Base-by-base conservation (phyloP, 768 basidiomycete genomes). In the Lactarius hatsudake region DNA sequence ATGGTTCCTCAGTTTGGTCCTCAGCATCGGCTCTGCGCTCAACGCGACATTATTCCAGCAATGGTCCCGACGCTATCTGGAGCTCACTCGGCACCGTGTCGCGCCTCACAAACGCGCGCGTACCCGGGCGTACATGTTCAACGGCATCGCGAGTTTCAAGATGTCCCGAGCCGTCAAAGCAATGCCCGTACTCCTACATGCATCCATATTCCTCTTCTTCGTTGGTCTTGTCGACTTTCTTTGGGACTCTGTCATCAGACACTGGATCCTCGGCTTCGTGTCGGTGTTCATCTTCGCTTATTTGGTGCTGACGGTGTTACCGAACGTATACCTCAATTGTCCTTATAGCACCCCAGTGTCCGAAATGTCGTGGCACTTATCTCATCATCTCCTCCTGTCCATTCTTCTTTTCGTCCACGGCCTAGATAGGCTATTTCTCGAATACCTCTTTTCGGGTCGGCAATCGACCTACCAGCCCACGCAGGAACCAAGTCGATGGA, bases 331-430 rank as follows among this genome's bases (percentile, higher is more conserved):
- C 13, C 51, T 60, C 42, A 48, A 65, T 32, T 60, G 32, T 34
- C 58, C 63, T 0, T 60, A 65, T 51, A 36, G 63, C 34, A 67
- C 66, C 7, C 58, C 63, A n/a, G 3, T 63, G 4, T 57, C 65
- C 34, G 56, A 61, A 40, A 5, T 62, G 2, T 34, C 45, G 4
- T 57, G 57, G 42, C 38, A n/a, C 6, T 20, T 57, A 57, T 61
- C 43, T 20, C 54, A 57, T 12, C 48, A 6, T 62, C 26, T 56
- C 40, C 15, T 32, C 26, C 15, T 43, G 9, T 34, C 34, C 17
- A 10, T 9, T 34, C 15, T 40, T 65, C 17, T 9, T 12, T 5
- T 56, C 40, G 34, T 55, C 18, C 30, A n/a, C 8, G 18, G 18
- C 32, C 17, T 60, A 13, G 58, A 63, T 26, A 30, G 30, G 28